Evolutionary conservation across 2,329 filamentous ascomycete species (phyloP).

Genomic region (Trichoderma koningiopsis): DNA sequence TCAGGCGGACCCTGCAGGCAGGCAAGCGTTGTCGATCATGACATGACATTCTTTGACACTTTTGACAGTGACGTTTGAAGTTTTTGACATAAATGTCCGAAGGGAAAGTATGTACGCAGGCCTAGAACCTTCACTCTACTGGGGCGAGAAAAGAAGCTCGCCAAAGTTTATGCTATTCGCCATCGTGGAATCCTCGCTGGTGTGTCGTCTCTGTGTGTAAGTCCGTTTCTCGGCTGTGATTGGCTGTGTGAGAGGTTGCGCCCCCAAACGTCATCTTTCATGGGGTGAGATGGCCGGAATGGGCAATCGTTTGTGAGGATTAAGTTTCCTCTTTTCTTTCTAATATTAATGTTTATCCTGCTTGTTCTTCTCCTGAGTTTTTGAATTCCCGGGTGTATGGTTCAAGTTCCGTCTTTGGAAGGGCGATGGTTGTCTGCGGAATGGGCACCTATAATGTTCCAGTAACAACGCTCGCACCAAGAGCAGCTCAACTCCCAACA

Average conservation of each 20-base stretch:
- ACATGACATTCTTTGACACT: background rate
- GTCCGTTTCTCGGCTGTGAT: background rate
- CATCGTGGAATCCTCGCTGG: background rate
- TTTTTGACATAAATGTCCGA: background rate
- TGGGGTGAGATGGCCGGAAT: background rate
- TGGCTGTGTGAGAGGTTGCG: background rate
- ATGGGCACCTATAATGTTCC: background rate
- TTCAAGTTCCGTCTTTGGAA: background rate
- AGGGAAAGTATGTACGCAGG: background rate
- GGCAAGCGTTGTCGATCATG: constrained; percentile 15
- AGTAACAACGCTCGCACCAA: background rate
- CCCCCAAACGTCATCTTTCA: constrained; percentile 12
- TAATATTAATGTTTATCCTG: background rate
- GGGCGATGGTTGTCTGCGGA: background rate
- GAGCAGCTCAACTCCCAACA: background rate
- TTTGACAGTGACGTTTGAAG: background rate
- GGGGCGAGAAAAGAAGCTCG: background rate
- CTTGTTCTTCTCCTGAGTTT: background rate
- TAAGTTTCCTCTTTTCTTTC: background rate
- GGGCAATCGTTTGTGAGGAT: background rate
- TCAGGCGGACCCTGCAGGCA: background rate
- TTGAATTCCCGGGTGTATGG: background rate
- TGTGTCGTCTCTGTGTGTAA: background rate
- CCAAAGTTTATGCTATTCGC: background rate
- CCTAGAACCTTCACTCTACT: background rate